These are phyloP conservation scores for Tulasnella sp. DNA, from an alignment of 768 basidiomycete species.

Conservation along the genomic window DNA sequence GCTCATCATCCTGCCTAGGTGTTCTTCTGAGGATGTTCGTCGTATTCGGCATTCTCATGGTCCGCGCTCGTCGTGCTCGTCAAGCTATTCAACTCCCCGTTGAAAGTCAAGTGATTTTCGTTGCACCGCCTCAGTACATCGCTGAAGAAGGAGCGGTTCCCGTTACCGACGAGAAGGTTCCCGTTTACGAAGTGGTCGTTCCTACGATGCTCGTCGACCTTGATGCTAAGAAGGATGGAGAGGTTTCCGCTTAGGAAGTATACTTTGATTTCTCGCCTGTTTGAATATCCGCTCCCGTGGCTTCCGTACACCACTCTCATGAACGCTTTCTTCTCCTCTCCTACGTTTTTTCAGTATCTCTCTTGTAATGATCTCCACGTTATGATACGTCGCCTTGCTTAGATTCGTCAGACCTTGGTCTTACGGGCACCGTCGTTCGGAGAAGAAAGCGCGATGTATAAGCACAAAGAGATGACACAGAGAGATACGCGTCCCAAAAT, in stretches of 20 bases:
- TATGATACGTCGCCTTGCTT: neutral
- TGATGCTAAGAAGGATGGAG: neutral
- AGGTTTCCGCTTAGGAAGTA: neutral
- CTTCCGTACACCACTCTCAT: neutral
- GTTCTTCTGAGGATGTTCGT: constrained; percentile 72
- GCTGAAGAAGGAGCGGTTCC: neutral
- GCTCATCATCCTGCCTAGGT: constrained; percentile 34
- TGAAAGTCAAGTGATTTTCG: neutral
- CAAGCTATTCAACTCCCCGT: neutral
- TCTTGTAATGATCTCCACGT: neutral
- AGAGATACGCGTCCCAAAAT: neutral
- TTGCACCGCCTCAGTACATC: neutral
- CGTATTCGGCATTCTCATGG: constrained; percentile 52
- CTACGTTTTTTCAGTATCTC: neutral
- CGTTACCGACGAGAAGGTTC: neutral
- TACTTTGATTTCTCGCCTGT: neutral
- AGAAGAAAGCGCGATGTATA: neutral
- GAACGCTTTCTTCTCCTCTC: neutral
- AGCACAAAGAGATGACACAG: neutral
- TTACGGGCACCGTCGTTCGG: neutral
- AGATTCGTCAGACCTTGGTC: too few species aligned
- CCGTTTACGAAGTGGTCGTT: neutral
- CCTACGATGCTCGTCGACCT: neutral
- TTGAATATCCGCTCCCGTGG: neutral
- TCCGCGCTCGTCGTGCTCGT: constrained; percentile 28